Conservation (phyloP, 257 asterid genomes). For the Handroanthus guayacan region DNA sequence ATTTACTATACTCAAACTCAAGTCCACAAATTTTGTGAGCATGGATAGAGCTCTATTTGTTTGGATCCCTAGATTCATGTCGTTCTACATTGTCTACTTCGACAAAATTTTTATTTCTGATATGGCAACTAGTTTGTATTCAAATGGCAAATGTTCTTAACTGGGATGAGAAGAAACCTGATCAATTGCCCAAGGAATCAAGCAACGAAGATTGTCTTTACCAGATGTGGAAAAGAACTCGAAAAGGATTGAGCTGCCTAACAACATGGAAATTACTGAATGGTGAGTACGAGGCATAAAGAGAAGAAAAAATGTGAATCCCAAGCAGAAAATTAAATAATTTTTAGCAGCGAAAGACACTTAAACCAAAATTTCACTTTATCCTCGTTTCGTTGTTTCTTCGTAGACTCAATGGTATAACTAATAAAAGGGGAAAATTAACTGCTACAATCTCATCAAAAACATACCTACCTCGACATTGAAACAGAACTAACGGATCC, state of each 20-base stretch:
- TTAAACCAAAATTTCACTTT: neutral
- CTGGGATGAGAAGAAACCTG: conserved; percentile 64
- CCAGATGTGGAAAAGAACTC: conserved; percentile 93
- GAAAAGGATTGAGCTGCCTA: conserved; percentile 98
- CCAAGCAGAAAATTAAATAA: conserved; percentile 11
- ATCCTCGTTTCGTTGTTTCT: neutral
- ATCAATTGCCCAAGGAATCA: conserved; percentile 98
- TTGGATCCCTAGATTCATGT: too few species aligned
- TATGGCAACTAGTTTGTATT: too few species aligned
- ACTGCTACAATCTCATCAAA: neutral
- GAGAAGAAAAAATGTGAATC: conserved; percentile 22
- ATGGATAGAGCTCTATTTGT: too few species aligned
- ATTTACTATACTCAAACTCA: too few species aligned
- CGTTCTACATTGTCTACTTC: too few species aligned
- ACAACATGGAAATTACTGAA: conserved; percentile 24
- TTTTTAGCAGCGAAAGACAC: neutral
- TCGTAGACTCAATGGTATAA: neutral
- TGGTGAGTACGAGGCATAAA: conserved; percentile 24
- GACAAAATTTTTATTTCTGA: too few species aligned
- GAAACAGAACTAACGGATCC: neutral
- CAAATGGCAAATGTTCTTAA: too few species aligned
- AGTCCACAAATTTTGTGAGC: too few species aligned
- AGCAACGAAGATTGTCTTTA: conserved; percentile 76
- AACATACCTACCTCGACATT: neutral
- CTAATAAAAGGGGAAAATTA: too few species aligned